A percentile compares a stretch with the other conserved stretches of the same genome.
Conservation (phyloP, 73 alveolate genomes). For the Paramecium primaurelia region DNA sequence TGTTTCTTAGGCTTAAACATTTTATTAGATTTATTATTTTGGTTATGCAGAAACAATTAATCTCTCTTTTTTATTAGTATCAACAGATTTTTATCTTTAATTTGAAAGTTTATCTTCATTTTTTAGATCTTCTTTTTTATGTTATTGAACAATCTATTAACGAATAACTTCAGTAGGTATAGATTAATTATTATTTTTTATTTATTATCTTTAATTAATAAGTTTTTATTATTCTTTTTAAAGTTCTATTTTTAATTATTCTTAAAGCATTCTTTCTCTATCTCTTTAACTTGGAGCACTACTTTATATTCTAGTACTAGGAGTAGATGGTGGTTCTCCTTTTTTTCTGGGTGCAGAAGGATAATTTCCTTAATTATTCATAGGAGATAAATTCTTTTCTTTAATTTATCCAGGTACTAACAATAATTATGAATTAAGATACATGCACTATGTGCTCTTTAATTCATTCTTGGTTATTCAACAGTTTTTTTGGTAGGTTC, state of each 20-base stretch:
- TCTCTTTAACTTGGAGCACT: constrained; percentile 5
- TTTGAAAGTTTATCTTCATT: neutral
- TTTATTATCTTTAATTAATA: neutral
- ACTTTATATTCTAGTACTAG: neutral
- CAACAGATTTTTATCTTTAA: constrained; percentile 1
- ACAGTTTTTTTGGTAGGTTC: neutral
- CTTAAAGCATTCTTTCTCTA: constrained; percentile 10
- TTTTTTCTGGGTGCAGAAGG: neutral
- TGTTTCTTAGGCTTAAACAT: neutral
- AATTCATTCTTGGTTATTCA: neutral
- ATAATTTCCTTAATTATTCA: neutral
- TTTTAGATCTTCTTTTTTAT: neutral
- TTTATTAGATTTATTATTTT: neutral
- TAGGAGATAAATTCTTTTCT: constrained; percentile 9
- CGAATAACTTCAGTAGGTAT: neutral
- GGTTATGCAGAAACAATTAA: constrained; percentile 38
- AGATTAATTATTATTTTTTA: neutral
- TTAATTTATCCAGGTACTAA: constrained; percentile 38
- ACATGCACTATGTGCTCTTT: constrained; percentile 46
- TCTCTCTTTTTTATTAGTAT: neutral
- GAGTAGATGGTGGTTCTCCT: neutral
- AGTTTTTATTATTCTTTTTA: constrained; percentile 25
- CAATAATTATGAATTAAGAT: neutral
- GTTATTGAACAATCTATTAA: neutral
- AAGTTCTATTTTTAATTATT: neutral